Base-by-base conservation (phyloP, 2,329 filamentous ascomycete species). In the Penicillium freii region DNA sequence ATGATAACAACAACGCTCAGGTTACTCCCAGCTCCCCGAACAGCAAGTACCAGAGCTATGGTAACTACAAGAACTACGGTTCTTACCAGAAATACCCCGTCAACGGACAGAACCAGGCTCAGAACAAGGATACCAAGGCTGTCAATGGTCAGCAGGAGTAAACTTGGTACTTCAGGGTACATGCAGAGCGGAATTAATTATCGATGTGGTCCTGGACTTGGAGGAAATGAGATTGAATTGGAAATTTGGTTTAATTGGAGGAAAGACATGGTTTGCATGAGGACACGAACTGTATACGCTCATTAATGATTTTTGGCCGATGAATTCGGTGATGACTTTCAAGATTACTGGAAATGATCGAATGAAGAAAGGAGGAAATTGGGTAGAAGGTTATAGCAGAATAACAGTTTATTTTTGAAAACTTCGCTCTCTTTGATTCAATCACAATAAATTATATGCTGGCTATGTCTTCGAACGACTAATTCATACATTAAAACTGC, bases 211-310 rank as follows among this genome's bases (percentile, higher is more conserved):
- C 5, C 7, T 13, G 21, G 10, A 6, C 9, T n/a, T n/a, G 49
- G 5, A 10, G 7, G 7, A 33, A 19, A 19, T 15, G 7, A 33
- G 1, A 21, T 15, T 19, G 13, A 0, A n/a, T 10, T 31, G 31
- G 13, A 4, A 34, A 13, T 10, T 40, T 23, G 21, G 5, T 33
- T 51, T 47, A 29, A 9, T 43, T 58, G 27, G 51, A 57, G 49
- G 48, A 54, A 43, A 53, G 54, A 43, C 27, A 57, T 58, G 47
- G 58, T 59, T 64, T 43, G 31, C 43, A 61, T 52, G 58, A 63
- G 44, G 44, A 59, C 57, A 62, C 62, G 63, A 64, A 64, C 62
- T 63, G 43, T 29, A 66, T 64, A 66, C 62, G 42, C 60, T 64
- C 62, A 54, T 66, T 63, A 51, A 55, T 59, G 46, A 49, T n/a